Evolutionary conservation across 2,329 filamentous ascomycete species (phyloP).

Genomic region (Monilinia polystroma): DNA sequence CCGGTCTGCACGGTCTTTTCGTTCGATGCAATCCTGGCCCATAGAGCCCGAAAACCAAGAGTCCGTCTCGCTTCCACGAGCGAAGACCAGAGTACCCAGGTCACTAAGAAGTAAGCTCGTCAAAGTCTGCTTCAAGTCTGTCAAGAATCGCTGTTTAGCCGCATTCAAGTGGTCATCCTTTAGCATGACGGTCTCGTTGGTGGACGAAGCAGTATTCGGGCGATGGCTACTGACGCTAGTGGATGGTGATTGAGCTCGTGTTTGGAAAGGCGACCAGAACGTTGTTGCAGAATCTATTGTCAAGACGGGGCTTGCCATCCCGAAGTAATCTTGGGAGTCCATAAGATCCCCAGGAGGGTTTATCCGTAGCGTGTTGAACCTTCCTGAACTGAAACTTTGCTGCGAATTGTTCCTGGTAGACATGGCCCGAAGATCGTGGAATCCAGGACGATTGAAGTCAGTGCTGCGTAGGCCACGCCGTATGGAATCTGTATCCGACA

Average conservation of each 20-base stretch:
- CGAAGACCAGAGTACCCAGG: conserved; percentile 79
- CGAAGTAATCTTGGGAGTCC: conserved; percentile 70
- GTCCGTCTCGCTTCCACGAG: conserved; percentile 87
- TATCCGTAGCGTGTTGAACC: conserved; percentile 59
- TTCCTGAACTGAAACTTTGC: conserved; percentile 67
- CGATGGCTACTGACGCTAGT: conserved; percentile 61
- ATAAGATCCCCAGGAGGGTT: conserved; percentile 62
- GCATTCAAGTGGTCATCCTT: conserved; percentile 54
- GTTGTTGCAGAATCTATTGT: conserved; percentile 75
- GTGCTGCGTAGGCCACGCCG: conserved; percentile 43
- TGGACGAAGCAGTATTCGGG: conserved; percentile 65
- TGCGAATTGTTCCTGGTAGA: conserved; percentile 64
- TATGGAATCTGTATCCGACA: conserved; percentile 33
- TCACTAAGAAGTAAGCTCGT: conserved; percentile 87
- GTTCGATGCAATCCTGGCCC: conserved; percentile 63
- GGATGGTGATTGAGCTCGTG: conserved; percentile 60
- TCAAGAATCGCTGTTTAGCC: conserved; percentile 76
- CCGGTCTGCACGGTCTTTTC: conserved; percentile 49
- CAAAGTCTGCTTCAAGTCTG: conserved; percentile 73
- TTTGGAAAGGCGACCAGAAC: conserved; percentile 86
- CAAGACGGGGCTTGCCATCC: conserved; percentile 64
- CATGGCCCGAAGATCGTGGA: conserved; percentile 57
- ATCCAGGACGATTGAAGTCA: conserved; percentile 50
- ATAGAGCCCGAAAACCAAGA: conserved; percentile 71
- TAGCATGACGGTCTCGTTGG: conserved; percentile 64